A percentile compares a stretch with the other conserved stretches of the same genome.
Conservation (phyloP, 2,329 filamentous ascomycete species). For the Aureobasidium melanogenum region DNA sequence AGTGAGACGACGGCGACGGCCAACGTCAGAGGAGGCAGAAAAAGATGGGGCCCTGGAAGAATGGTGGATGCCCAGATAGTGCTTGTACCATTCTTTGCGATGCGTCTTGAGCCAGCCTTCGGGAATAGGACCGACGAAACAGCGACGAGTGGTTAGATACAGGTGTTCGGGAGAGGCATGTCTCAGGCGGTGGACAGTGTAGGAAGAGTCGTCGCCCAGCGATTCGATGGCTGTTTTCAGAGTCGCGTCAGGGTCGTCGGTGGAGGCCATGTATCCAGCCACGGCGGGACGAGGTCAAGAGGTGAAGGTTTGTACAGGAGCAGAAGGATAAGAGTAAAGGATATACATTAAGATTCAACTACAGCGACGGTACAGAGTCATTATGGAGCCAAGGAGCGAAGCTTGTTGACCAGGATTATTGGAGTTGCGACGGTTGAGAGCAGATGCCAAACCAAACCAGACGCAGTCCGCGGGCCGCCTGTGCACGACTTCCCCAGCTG, state of each 20-base stretch:
- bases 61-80: conserved; percentile 37
- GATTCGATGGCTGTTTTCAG: conserved; percentile 12
- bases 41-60: conserved; percentile 42
- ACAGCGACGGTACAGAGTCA: not conserved
- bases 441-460: not conserved
- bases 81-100: conserved; percentile 54
- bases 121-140: conserved; percentile 58
- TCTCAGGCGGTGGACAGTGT: conserved; percentile 23
- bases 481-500: not conserved
- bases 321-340: not conserved
- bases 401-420: not conserved
- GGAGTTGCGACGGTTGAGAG: not conserved
- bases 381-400: not conserved
- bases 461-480: not conserved
- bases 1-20: conserved; percentile 30
- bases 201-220: conserved; percentile 13
- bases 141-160: conserved; percentile 51
- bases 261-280: conserved; percentile 2
- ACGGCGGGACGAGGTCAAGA: not conserved
- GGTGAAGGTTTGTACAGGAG: not conserved
- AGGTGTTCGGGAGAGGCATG: conserved; percentile 55
- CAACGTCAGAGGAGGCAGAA: conserved; percentile 36
- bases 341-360: conserved; percentile 1
- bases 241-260: conserved; percentile 8
- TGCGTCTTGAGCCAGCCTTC: conserved; percentile 56